A percentile compares a stretch with the other conserved stretches of the same genome.
Conservation (phyloP, 371 early-diverging fungal genomes). For the Mucor racemosus region DNA sequence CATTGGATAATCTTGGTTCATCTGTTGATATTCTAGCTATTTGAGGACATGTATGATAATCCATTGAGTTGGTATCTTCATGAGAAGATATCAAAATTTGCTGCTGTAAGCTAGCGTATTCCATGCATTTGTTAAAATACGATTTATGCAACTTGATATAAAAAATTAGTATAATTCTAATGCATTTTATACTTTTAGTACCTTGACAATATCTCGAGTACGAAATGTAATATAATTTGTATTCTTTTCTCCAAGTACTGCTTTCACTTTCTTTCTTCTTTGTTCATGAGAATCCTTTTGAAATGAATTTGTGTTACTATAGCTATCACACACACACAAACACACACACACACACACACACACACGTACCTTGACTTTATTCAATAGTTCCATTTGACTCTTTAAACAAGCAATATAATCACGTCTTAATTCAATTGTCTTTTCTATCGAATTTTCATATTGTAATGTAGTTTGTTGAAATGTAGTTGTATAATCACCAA, state of each 20-base stretch:
- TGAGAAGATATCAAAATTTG: constrained; percentile 28
- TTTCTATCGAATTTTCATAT: constrained; percentile 42
- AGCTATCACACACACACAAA: not conserved
- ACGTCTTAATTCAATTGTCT: constrained; percentile 31
- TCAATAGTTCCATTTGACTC: constrained; percentile 25
- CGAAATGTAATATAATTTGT: constrained; percentile 40
- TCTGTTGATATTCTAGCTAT: constrained; percentile 31
- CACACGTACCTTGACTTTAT: constrained; percentile 25
- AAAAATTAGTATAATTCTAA: not conserved
- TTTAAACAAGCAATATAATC: constrained; percentile 26
- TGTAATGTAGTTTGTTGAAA: constrained; percentile 32
- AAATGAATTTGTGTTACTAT: constrained; percentile 9
- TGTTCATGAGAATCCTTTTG: constrained; percentile 43
- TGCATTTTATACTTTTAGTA: constrained; percentile 7
- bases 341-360: constrained; percentile 8
- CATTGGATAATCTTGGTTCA: constrained; percentile 41
- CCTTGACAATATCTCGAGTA: constrained; percentile 47
- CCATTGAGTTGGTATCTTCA: constrained; percentile 32
- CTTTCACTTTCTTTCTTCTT: constrained; percentile 40
- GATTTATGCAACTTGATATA: constrained; percentile 47
- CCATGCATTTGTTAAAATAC: constrained; percentile 47
- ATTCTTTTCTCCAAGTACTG: constrained; percentile 40
- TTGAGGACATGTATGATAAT: constrained; percentile 18
- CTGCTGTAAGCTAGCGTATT: constrained; percentile 43
- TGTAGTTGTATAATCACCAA: constrained; percentile 31